phyloP scores from a whole-genome alignment of 2,329 filamentous ascomycete genomes.

The Passalora sequoiae region DNA sequence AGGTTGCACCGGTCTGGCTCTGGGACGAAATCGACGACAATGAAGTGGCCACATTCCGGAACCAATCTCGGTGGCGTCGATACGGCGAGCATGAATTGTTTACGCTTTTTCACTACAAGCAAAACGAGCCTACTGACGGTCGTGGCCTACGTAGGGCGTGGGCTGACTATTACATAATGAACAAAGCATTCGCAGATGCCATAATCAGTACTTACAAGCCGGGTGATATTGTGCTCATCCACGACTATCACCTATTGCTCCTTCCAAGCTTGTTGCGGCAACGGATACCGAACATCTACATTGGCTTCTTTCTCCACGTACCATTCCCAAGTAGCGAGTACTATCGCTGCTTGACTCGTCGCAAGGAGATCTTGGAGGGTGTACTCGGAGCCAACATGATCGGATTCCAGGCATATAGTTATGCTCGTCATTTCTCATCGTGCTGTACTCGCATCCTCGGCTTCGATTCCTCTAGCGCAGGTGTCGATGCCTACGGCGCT shows the following conservation, averaged over 20 bases:
- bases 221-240: conserved; percentile 85
- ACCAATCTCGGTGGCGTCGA: conserved; percentile 79
- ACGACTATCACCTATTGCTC: conserved; percentile 90
- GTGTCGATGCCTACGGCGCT: conserved; percentile 82
- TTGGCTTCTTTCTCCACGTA: conserved; percentile 89
- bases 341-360: conserved; percentile 76
- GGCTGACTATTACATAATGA: conserved; percentile 90
- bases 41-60: conserved; percentile 65
- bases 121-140: conserved; percentile 83
- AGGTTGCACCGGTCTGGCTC: conserved; percentile 84
- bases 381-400: conserved; percentile 88
- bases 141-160: conserved; percentile 75
- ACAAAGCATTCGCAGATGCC: conserved; percentile 82
- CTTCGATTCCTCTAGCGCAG: conserved; percentile 79
- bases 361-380: conserved; percentile 86
- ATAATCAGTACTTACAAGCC: conserved; percentile 87
- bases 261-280: conserved; percentile 85
- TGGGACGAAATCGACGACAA: conserved; percentile 65
- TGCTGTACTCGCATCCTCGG: conserved; percentile 87
- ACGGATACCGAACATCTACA: conserved; percentile 80
- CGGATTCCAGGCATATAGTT: conserved; percentile 92
- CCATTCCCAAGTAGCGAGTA: conserved; percentile 97
- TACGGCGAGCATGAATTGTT: conserved; percentile 91
- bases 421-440: conserved; percentile 88
- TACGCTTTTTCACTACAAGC: conserved; percentile 92